These are phyloP conservation scores for Cladophialophora immunda DNA, from an alignment of 2,329 filamentous ascomycete genomes.

Conservation along the genomic window DNA sequence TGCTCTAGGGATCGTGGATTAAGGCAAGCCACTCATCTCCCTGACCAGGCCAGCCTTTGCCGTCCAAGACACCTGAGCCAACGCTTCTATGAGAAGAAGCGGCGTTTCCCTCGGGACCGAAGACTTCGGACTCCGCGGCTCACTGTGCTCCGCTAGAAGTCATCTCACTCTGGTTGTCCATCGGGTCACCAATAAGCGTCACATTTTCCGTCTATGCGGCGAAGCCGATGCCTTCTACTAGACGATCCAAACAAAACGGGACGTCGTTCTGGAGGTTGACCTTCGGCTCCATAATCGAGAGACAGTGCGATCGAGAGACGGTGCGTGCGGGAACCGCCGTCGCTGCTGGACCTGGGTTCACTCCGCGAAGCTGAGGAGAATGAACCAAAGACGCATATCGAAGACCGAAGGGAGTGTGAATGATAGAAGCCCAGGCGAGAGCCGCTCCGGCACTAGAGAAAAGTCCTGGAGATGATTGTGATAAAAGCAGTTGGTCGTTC, in stretches of 20 bases:
- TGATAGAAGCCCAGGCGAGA: neutral
- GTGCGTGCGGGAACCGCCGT: neutral
- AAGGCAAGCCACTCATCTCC: neutral
- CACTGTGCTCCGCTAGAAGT: neutral
- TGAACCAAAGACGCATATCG: neutral
- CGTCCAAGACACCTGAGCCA: neutral
- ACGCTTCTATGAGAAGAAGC: neutral
- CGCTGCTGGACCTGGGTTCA: neutral
- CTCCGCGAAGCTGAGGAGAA: neutral
- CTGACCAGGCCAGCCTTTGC: neutral
- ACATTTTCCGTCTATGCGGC: neutral
- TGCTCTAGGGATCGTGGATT: neutral
- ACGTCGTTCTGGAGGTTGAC: neutral
- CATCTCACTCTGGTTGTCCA: neutral
- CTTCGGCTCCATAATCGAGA: neutral
- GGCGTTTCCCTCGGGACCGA: too few relatives aligned
- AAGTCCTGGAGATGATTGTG: neutral
- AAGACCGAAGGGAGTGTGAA: neutral
- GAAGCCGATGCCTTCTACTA: neutral
- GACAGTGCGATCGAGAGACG: neutral
- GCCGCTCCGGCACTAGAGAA: neutral
- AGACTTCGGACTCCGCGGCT: neutral
- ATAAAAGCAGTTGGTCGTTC: neutral
- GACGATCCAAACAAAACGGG: neutral
- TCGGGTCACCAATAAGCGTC: neutral